A percentile compares a stretch with the other conserved stretches of the same genome.
phyloP scores from a whole-genome alignment of 192 early-diverging fungal genomes.

The Coemansia sp. region DNA sequence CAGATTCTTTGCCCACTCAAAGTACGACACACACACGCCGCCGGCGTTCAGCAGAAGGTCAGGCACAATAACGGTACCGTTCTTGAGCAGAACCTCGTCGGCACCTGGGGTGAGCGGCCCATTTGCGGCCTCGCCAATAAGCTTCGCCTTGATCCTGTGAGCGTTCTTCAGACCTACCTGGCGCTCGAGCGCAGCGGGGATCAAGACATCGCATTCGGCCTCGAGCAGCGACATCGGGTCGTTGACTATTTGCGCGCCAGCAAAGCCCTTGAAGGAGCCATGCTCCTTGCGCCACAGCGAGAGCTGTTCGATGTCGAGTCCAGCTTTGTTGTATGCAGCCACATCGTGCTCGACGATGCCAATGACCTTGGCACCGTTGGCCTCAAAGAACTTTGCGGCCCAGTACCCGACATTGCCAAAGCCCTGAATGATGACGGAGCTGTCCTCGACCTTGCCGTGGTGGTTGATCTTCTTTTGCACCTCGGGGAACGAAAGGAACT shows the following conservation, averaged over 20 bases:
- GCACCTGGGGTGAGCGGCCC: slow-evolving; percentile 75
- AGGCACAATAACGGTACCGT: slow-evolving; percentile 67
- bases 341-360: slow-evolving; percentile 73
- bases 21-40: slow-evolving; percentile 81
- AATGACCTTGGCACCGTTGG: slow-evolving; percentile 74
- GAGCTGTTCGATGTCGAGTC: slow-evolving; percentile 67
- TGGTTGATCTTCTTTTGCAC: slow-evolving; percentile 69
- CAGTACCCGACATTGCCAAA: slow-evolving; percentile 86
- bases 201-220: slow-evolving; percentile 77
- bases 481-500: slow-evolving; percentile 77
- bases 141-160: slow-evolving; percentile 71
- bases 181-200: slow-evolving; percentile 79
- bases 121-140: slow-evolving; percentile 81
- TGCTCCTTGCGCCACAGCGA: slow-evolving; percentile 62
- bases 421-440: slow-evolving; percentile 73
- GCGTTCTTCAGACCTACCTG: slow-evolving; percentile 76
- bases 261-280: slow-evolving; percentile 68
- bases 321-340: slow-evolving; percentile 62
- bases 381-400: slow-evolving; percentile 78
- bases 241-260: slow-evolving; percentile 61
- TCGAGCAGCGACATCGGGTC: slow-evolving; percentile 60
- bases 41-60: slow-evolving; percentile 79
- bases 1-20: slow-evolving; percentile 83
- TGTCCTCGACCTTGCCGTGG: slow-evolving; percentile 59
- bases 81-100: slow-evolving; percentile 62